Conservation (phyloP, 306 rosid genomes). For the Canavalia gladiata region DNA sequence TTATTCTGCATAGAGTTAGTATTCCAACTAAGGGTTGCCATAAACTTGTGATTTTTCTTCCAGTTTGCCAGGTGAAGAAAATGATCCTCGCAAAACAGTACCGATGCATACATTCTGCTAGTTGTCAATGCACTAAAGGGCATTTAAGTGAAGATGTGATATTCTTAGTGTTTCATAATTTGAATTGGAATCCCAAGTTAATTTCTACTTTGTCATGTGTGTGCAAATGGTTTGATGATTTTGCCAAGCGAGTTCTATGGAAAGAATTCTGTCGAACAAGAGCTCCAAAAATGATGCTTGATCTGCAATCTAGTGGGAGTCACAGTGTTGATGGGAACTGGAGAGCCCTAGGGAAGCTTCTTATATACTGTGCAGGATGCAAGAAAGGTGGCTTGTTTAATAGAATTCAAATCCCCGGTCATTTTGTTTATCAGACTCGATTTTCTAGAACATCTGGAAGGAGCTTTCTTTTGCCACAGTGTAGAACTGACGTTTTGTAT, state of each 20-base stretch:
- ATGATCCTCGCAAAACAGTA: conserved; percentile 82
- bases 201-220: conserved; percentile 77
- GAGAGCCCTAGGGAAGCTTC: conserved; percentile 86
- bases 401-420: conserved; percentile 74
- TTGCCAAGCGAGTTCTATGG: conserved; percentile 84
- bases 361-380: conserved; percentile 82
- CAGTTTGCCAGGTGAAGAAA: conserved; percentile 49
- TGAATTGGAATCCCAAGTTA: conserved; percentile 84
- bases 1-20: not conserved
- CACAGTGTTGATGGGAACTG: conserved; percentile 91
- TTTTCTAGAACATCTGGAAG: conserved; percentile 88
- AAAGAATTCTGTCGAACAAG: conserved; percentile 83
- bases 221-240: conserved; percentile 95
- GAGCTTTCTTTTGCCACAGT: conserved; percentile 85
- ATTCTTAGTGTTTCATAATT: conserved; percentile 68
- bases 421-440: conserved; percentile 78
- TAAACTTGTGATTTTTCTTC: conserved; percentile 8
- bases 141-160: conserved; percentile 77
- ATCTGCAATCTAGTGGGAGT: conserved; percentile 82
- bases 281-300: conserved; percentile 88
- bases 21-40: conserved; percentile 28
- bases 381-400: conserved; percentile 80
- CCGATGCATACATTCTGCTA: conserved; percentile 83
- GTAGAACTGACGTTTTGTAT: conserved; percentile 82
- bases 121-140: conserved; percentile 84